Conservation (phyloP, 2,329 filamentous ascomycete species). For the Chaetoscypha palmicola region DNA sequence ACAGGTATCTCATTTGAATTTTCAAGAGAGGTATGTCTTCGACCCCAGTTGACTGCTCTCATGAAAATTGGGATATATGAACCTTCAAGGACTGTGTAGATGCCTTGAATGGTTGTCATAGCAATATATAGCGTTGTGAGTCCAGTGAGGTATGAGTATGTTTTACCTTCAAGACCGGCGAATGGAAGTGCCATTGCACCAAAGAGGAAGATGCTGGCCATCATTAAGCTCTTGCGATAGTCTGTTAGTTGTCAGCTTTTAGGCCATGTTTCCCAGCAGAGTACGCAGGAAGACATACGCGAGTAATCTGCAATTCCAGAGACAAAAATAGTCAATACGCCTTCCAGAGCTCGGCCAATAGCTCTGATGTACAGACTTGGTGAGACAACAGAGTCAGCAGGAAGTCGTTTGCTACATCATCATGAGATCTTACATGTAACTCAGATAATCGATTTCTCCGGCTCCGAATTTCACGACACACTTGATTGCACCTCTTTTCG, state of each 20-base stretch:
- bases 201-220: conserved; percentile 1
- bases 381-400: not conserved
- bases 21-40: not conserved
- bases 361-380: conserved; percentile 3
- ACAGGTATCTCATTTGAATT: not conserved
- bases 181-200: conserved; percentile 4
- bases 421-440: conserved; percentile 5
- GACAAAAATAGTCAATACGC: conserved; percentile 1
- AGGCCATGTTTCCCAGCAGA: too few relatives aligned
- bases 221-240: conserved; percentile 4
- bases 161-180: not conserved
- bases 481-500: conserved; percentile 5
- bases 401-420: too few relatives aligned
- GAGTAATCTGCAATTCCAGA: conserved; percentile 5
- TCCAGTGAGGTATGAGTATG: not conserved
- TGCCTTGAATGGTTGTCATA: conserved; percentile 4
- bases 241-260: not conserved
- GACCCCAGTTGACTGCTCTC: conserved; percentile 3
- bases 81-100: conserved; percentile 1
- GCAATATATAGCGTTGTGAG: not conserved
- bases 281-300: not conserved
- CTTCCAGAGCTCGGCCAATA: conserved; percentile 2
- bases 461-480: conserved; percentile 6
- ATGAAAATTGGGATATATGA: conserved; percentile 6
- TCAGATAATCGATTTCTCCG: conserved; percentile 4